Conservation (phyloP, 495 filamentous ascomycete genomes). For the Penicillium dipodomyicola region DNA sequence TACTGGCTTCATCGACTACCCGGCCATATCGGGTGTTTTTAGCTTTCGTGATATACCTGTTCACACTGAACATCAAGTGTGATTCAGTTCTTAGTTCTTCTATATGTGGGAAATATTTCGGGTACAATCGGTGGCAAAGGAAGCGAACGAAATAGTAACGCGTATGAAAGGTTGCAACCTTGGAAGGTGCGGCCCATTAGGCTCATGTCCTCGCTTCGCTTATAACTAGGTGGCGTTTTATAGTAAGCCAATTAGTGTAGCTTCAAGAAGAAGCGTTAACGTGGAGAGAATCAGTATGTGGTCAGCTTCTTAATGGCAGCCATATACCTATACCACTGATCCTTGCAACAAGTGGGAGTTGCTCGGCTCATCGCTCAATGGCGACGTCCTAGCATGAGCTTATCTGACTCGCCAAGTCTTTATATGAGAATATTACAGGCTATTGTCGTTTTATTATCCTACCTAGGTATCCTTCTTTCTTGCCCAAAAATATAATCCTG, state of each 20-base stretch:
- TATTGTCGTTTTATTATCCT: neutral
- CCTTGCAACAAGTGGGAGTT: neutral
- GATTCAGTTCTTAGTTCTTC: no score
- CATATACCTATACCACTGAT: no score
- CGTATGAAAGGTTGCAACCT: no score
- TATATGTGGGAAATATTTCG: no score
- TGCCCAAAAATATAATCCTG: neutral
- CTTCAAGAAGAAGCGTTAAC: neutral
- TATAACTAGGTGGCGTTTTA: no score
- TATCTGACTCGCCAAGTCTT: neutral
- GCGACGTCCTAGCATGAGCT: neutral
- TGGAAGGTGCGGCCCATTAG: no score
- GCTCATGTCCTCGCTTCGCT: no score
- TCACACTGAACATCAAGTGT: no score
- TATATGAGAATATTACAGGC: neutral
- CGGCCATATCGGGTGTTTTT: neutral
- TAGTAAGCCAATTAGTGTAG: no score
- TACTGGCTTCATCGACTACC: neutral
- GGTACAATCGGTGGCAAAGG: no score
- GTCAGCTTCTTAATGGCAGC: neutral
- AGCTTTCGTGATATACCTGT: neutral
- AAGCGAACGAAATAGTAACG: no score
- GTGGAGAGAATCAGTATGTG: neutral
- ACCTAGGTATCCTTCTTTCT: neutral
- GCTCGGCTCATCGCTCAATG: neutral